Evolutionary conservation across 257 asterid species (phyloP).

Genomic region (Ajuga chamaepitys): DNA sequence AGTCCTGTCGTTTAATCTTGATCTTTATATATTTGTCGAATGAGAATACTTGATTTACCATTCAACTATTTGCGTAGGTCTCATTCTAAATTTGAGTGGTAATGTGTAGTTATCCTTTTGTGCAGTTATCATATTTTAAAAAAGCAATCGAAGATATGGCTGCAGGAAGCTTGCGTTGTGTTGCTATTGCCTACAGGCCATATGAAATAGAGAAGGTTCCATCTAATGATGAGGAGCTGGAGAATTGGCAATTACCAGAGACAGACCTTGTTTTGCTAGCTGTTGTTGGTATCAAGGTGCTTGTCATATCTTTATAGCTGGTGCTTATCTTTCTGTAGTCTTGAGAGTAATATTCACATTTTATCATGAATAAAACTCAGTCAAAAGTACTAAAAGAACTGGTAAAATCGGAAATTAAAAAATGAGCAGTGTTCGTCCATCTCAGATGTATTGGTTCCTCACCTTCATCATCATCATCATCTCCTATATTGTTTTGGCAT

Average conservation of each 20-base stretch:
- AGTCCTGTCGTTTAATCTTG: not conserved
- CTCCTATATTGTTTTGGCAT: not conserved
- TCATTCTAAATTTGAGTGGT: not conserved
- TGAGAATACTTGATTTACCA: not conserved
- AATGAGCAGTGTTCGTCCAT: not conserved
- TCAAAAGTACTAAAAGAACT: not conserved
- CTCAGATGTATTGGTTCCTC: not conserved
- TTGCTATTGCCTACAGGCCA: conserved; percentile 71
- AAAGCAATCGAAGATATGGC: conserved; percentile 88
- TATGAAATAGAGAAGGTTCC: conserved; percentile 54
- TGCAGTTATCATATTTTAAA: conserved; percentile 47
- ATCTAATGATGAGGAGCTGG: conserved; percentile 56
- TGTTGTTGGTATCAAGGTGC: conserved; percentile 82
- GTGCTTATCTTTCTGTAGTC: not conserved
- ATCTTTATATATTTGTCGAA: not conserved
- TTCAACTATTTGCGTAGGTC: not conserved
- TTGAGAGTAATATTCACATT: not conserved
- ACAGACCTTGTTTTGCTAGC: conserved; percentile 78
- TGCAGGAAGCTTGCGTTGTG: conserved; percentile 77
- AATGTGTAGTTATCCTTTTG: conserved; percentile 6
- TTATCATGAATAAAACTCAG: not conserved
- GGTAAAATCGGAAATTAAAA: not conserved
- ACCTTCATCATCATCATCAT: not conserved
- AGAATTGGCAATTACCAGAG: conserved; percentile 79
- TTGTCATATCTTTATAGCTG: not conserved